Conservation (phyloP, 306 rosid species). For the Ziziphus jujuba region DNA sequence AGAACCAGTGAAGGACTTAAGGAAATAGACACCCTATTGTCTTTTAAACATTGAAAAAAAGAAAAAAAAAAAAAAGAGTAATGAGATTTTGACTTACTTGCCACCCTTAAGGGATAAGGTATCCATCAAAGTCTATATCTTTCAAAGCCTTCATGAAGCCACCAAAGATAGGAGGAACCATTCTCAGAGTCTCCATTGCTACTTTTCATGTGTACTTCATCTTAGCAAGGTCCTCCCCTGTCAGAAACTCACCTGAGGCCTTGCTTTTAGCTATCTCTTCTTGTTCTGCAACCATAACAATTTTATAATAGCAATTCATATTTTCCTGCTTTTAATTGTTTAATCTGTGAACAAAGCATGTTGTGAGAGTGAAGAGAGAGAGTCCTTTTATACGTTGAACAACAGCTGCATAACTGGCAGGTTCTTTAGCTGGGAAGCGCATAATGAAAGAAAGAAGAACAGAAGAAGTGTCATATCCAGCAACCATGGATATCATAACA, state of each 20-base stretch:
- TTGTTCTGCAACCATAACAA: conserved; percentile 51
- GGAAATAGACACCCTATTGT: too few relatives aligned
- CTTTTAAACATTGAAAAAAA: too few relatives aligned
- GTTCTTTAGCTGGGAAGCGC: conserved; percentile 47
- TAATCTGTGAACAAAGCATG: too few relatives aligned
- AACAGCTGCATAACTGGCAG: conserved; percentile 47
- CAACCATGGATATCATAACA: conserved; percentile 55
- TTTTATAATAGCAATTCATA: too few relatives aligned
- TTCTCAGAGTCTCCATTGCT: conserved; percentile 66
- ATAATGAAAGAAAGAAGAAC: conserved; percentile 59
- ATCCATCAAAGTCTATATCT: conserved; percentile 63
- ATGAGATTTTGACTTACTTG: conserved; percentile 58
- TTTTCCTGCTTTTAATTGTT: neutral
- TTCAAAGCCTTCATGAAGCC: conserved; percentile 48
- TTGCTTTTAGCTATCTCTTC: conserved; percentile 64
- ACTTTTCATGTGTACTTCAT: conserved; percentile 92
- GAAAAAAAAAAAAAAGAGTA: too few relatives aligned
- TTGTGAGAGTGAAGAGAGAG: too few relatives aligned
- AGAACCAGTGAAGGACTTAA: too few relatives aligned
- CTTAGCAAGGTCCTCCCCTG: conserved; percentile 76
- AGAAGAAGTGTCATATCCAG: conserved; percentile 74
- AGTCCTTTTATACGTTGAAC: conserved; percentile 55
- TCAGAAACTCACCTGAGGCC: conserved; percentile 48
- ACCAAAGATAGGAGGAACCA: conserved; percentile 66
- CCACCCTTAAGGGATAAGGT: conserved; percentile 85